Evolutionary conservation across 495 filamentous ascomycete species (phyloP), one percentile per base, ranked within the genome.

Genomic region (Corynascus novoguineensis): DNA sequence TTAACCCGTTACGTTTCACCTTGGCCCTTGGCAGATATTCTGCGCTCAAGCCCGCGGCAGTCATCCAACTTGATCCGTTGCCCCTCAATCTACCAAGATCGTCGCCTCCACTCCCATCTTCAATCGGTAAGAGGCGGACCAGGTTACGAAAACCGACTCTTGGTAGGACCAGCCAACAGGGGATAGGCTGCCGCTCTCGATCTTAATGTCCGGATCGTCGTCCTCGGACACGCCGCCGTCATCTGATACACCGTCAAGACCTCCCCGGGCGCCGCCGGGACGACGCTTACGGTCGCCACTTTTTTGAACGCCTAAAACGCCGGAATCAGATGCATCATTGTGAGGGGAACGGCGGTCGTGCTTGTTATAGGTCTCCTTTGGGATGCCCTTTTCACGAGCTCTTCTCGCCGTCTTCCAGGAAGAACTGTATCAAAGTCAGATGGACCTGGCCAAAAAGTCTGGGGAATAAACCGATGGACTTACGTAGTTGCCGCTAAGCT

Each of bases 401-500:
- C 61, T 76, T 70, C 11, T 90, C 84, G 64, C 48, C 58, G 51
- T 95, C 91, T 71, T 96, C 91, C 70, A 96, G 72, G 87, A 96
- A 96, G 86, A 93, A 96, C 76, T 78, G 47, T 55, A 47, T 41
- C 42, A 19, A 12, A 41, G 50, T 67, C 38, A 74, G 51, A 28
- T 21, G 4, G 2, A 11, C n/a, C n/a, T n/a, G n/a, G 37, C 37
- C 15, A 17, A 14, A 34, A 47, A 55, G 37, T 56, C 54, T 42
- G 59, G 15, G 25, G 6, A 12, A n/a, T 6, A 28, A 19, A 6
- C 3, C 1, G 27, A 29, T 82, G n/a, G 17, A 41, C 85, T 81
- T 80, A 89, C 86, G 77, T 87, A 97, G 75, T 97, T 97, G 60
- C 93, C 93, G 61, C 69, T 75, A 64, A 91, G 63, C 82, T 98